Base-by-base conservation (phyloP, 202 grass and related monocot species). In the Digitaria exilis region DNA sequence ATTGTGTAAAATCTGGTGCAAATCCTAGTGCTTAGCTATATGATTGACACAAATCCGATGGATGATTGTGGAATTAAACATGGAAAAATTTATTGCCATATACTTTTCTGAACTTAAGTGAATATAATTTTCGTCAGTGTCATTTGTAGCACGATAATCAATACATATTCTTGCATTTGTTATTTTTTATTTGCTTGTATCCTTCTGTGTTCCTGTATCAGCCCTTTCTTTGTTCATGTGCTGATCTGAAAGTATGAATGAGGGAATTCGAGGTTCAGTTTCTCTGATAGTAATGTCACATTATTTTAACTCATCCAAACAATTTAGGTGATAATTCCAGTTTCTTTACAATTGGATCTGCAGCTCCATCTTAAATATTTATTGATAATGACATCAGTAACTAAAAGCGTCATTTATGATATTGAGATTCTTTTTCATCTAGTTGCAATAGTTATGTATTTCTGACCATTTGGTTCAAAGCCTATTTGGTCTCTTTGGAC, bases 391-490 rank as follows among this genome's bases (percentile, higher is more conserved):
- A 54, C 31, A 37, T 63, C 22, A 52, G n/a, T 65, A 83, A 51
- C 49, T 62, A 26, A 80, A 74, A 49, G 9, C 65, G n/a, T 35
- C 35, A 44, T 57, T n/a, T n/a, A n/a, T n/a, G n/a, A n/a, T n/a
- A n/a, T n/a, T n/a, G n/a, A n/a, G n/a, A n/a, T n/a, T n/a, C n/a
- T n/a, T 25, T n/a, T 44, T 76, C 39, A 58, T 70, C 8, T 81
- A 81, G 65, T 62, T 14, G 57, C 37, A 26, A 21, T 12, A 34
- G 50, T 35, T 19, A 37, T 54, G 15, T 45, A 18, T 69, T 77
- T 69, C 50, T 68, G 50, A 46, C 26, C 71, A 54, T 44, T 44
- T 55, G 25, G 71, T 73, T 68, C 81, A 55, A 65, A 65, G 80
- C 75, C 24, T 13, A 9, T 4, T 18, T 39, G 7, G 80, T 83